A percentile compares a stretch with the other conserved stretches of the same genome.
These are phyloP conservation scores for Backusella westeae DNA, from an alignment of 192 early-diverging fungal genomes.

Conservation along the genomic window DNA sequence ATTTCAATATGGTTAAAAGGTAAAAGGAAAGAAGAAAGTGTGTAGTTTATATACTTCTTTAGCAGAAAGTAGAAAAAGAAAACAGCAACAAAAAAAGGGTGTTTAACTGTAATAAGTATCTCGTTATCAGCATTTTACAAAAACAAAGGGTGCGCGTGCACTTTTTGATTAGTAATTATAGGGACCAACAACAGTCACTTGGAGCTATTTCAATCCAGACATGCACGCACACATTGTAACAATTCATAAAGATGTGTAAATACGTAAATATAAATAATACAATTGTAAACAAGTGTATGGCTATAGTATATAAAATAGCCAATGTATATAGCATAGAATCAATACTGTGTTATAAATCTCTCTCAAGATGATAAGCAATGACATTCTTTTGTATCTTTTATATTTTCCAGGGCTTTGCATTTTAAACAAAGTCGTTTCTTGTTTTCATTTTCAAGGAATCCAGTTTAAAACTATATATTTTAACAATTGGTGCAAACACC, in stretches of 20 bases:
- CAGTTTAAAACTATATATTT: background rate
- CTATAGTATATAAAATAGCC: no score
- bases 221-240: no score
- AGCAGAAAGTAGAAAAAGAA: background rate
- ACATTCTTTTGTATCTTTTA: no score
- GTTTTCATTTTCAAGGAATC: background rate
- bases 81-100: background rate
- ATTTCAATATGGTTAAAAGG: background rate
- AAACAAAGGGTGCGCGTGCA: background rate
- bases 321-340: no score
- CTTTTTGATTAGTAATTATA: background rate
- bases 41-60: background rate
- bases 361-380: no score
- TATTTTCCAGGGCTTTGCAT: no score
- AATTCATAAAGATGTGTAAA: no score
- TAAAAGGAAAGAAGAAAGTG: no score
- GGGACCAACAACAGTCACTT: background rate
- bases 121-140: background rate
- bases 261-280: no score
- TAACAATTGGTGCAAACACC: background rate
- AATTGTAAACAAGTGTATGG: no score
- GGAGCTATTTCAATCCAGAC: background rate
- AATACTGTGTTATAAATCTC: no score
- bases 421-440: no score
- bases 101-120: background rate